phyloP scores from a whole-genome alignment of 345 rosid genomes.

The Camelina neglecta region DNA sequence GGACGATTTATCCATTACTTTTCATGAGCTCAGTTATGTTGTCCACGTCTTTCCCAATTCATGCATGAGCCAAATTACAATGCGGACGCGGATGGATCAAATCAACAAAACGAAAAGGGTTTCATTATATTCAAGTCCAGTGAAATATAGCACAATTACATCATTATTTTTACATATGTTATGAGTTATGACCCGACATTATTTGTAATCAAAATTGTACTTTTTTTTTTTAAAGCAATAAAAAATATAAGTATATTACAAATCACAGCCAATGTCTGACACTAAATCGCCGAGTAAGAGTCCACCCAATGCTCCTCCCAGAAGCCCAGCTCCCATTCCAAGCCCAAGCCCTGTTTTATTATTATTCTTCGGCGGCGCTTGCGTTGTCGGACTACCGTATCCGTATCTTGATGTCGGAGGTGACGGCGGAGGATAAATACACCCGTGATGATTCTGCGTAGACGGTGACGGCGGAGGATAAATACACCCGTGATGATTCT shows the following conservation, averaged over 20 bases:
- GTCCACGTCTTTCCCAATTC: too few relatives aligned
- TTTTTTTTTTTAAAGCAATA: not conserved
- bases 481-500: constrained; percentile 20
- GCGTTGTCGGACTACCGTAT: constrained; percentile 50
- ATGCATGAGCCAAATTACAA: too few relatives aligned
- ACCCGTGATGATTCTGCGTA: constrained; percentile 20
- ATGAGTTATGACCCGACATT: not conserved
- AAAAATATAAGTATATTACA: constrained; percentile 7
- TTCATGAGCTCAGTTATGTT: too few relatives aligned
- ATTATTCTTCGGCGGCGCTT: constrained; percentile 50
- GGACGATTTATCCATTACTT: too few relatives aligned
- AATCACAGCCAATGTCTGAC: constrained; percentile 59
- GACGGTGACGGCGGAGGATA: constrained; percentile 48
- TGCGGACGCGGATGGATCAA: too few relatives aligned
- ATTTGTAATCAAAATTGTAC: not conserved
- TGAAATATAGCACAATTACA: not conserved
- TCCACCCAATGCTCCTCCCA: constrained; percentile 81
- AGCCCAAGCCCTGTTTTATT: constrained; percentile 49
- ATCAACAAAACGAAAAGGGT: not conserved
- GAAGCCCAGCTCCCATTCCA: constrained; percentile 76
- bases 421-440: constrained; percentile 47
- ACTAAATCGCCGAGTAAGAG: constrained; percentile 72
- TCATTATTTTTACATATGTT: not conserved
- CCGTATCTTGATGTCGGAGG: constrained; percentile 45
- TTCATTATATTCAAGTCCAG: not conserved